A percentile compares a stretch with the other conserved stretches of the same genome.
Evolutionary conservation across 2,329 filamentous ascomycete genomes (phyloP).

Genomic region (Didymella segeticola): DNA sequence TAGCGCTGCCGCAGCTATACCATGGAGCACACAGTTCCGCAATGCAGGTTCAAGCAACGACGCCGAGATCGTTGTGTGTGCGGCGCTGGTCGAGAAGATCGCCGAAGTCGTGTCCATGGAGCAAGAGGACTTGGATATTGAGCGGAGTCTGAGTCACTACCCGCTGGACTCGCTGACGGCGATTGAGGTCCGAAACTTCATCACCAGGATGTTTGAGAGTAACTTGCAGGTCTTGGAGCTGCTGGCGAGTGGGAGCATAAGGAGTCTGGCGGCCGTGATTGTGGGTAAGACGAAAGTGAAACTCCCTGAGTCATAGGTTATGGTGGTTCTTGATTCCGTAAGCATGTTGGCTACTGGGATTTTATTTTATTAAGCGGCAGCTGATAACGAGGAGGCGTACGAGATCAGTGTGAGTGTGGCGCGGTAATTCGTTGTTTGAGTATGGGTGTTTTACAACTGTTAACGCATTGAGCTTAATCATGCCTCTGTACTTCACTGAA

Average conservation of each 20-base stretch:
- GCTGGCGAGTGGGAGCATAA: slow-evolving; percentile 51
- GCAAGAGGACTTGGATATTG: slow-evolving; percentile 33
- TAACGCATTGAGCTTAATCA: too few species aligned
- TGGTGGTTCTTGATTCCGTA: too few species aligned
- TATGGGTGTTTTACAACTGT: too few species aligned
- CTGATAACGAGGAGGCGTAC: too few species aligned
- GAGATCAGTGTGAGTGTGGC: too few species aligned
- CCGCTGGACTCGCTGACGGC: slow-evolving; percentile 39
- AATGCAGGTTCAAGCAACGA: slow-evolving; percentile 26
- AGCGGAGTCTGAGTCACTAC: slow-evolving; percentile 30
- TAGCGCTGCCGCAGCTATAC: slow-evolving; percentile 17
- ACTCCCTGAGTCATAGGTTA: not conserved
- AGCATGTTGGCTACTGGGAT: too few species aligned
- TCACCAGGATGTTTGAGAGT: slow-evolving; percentile 52
- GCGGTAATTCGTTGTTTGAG: too few species aligned
- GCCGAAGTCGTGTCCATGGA: slow-evolving; percentile 34
- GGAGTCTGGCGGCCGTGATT: not conserved
- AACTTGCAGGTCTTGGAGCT: slow-evolving; percentile 64
- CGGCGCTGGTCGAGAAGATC: slow-evolving; percentile 35
- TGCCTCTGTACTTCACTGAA: too few species aligned
- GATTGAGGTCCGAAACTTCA: slow-evolving; percentile 43
- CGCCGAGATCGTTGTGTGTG: slow-evolving; percentile 32
- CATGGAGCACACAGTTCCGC: slow-evolving; percentile 35
- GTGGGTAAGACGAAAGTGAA: slow-evolving; percentile 7
- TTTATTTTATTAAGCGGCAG: too few species aligned